These are phyloP conservation scores for Infundibulicybe gibba DNA, from an alignment of 768 basidiomycete genomes.

Conservation along the genomic window DNA sequence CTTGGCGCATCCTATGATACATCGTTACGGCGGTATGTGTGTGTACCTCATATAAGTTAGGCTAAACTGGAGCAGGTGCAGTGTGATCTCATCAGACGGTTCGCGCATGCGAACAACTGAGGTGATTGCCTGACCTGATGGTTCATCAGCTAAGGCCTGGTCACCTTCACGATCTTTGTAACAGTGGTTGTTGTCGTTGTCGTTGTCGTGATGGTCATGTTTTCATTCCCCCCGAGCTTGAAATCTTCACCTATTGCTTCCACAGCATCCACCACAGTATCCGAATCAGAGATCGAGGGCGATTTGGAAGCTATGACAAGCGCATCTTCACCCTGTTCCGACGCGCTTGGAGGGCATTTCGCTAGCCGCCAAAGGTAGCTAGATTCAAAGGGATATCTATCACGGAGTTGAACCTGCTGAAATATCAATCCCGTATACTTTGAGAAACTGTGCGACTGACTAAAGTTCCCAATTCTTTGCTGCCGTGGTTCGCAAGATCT, in stretches of 20 bases:
- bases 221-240: slow-evolving; percentile 16
- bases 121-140: too few relatives aligned
- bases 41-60: too few relatives aligned
- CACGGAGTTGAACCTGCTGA: slow-evolving; percentile 14
- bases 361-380: not conserved
- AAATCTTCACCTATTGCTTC: slow-evolving; percentile 12
- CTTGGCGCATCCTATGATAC: too few relatives aligned
- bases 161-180: slow-evolving; percentile 16
- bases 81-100: too few relatives aligned
- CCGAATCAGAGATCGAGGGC: slow-evolving; percentile 5
- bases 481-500: slow-evolving; percentile 7
- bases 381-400: not conserved
- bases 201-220: slow-evolving; percentile 24
- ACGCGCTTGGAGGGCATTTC: too few relatives aligned
- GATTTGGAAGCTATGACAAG: too few relatives aligned
- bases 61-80: too few relatives aligned
- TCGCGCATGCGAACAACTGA: too few relatives aligned
- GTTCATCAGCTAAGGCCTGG: slow-evolving; percentile 6
- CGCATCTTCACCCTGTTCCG: too few relatives aligned
- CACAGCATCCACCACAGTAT: slow-evolving; percentile 14
- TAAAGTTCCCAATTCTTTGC: slow-evolving; percentile 1
- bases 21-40: too few relatives aligned
- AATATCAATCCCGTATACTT: not conserved
- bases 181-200: slow-evolving; percentile 26
- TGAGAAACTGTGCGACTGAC: not conserved